Evolutionary conservation across 1,284 basidiomycete species (phyloP).

Genomic region (Marasmius sp.): DNA sequence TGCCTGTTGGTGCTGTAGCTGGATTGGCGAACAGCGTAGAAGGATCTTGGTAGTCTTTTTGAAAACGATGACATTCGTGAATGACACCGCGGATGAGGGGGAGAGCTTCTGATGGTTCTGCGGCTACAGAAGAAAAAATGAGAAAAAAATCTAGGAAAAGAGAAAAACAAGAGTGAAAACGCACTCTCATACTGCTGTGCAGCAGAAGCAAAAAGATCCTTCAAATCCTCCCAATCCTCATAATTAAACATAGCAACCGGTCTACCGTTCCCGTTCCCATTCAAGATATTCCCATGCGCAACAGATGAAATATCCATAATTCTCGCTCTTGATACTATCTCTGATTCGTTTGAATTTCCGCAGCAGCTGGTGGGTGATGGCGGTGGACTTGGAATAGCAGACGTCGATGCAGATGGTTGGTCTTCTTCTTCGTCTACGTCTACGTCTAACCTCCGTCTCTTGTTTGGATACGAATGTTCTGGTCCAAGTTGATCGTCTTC

Average conservation of each 20-base stretch:
- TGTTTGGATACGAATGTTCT: too few relatives aligned
- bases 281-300: conserved; percentile 21
- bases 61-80: conserved; percentile 63
- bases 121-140: conserved; percentile 30
- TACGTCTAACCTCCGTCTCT: conserved; percentile 18
- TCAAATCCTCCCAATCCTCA: conserved; percentile 66
- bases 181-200: conserved; percentile 59
- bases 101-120: conserved; percentile 46
- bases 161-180: conserved; percentile 24
- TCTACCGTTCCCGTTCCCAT: conserved; percentile 14
- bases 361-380: background rate
- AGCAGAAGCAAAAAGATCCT: conserved; percentile 57
- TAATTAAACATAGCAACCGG: conserved; percentile 29
- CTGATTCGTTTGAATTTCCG: background rate
- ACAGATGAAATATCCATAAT: conserved; percentile 41
- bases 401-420: conserved; percentile 19
- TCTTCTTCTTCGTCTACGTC: conserved; percentile 31
- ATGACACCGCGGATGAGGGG: conserved; percentile 60
- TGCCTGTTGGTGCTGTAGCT: background rate
- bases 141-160: conserved; percentile 1
- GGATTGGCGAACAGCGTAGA: conserved; percentile 42
- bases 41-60: conserved; percentile 53
- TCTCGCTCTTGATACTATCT: conserved; percentile 23
- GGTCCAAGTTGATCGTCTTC: too few relatives aligned
- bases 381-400: conserved; percentile 27